Conservation (phyloP, 306 rosid species). For the Alnus glutinosa region DNA sequence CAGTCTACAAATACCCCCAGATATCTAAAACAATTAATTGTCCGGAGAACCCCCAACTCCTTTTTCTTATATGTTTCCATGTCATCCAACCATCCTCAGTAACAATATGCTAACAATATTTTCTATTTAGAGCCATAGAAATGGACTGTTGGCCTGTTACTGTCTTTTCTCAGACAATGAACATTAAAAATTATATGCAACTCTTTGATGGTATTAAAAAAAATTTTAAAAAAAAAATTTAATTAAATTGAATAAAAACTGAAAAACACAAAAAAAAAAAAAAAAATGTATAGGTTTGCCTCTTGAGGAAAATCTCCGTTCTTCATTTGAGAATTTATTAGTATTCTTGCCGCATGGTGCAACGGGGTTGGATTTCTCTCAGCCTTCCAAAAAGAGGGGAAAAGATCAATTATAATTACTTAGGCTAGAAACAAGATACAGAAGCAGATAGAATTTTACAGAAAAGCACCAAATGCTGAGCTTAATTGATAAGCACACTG, state of each 20-base stretch:
- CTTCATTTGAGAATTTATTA: conserved; percentile 81
- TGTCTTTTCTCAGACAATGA: background rate
- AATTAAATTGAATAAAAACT: background rate
- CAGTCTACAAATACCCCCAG: background rate
- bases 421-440: background rate
- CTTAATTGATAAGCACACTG: background rate
- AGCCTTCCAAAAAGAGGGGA: conserved; percentile 41
- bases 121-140: background rate
- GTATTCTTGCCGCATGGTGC: conserved; percentile 69
- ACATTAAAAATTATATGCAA: background rate
- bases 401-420: background rate
- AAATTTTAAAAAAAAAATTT: too few species aligned
- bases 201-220: background rate
- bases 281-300: conserved; percentile 37
- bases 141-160: background rate
- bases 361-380: conserved; percentile 67
- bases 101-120: background rate
- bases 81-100: background rate
- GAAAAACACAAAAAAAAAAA: background rate
- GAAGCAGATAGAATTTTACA: background rate
- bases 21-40: background rate
- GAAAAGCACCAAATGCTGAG: background rate
- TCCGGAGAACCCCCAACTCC: background rate
- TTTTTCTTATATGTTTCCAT: background rate
- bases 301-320: conserved; percentile 82